phyloP scores from a whole-genome alignment of 345 rosid species.

The Hibiscus tridactylites region DNA sequence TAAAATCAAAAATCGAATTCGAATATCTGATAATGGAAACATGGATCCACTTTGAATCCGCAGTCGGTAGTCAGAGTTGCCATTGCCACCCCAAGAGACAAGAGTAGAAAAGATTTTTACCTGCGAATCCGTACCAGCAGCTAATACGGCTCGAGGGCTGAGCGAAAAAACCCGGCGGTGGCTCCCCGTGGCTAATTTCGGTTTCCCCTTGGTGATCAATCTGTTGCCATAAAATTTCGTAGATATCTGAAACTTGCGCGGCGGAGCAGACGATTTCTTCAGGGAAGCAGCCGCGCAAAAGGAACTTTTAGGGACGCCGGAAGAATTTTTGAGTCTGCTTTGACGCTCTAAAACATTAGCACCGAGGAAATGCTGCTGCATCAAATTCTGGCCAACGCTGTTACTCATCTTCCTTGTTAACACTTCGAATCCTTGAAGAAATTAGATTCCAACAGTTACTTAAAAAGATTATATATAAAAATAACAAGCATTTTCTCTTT shows the following conservation, averaged over 20 bases:
- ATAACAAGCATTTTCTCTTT: not conserved
- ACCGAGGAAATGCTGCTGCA: slow-evolving; percentile 52
- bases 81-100: not conserved
- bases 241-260: slow-evolving; percentile 27
- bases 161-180: slow-evolving; percentile 23
- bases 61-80: no score
- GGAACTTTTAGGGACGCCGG: slow-evolving; percentile 39
- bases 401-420: slow-evolving; percentile 63
- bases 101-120: slow-evolving; percentile 19
- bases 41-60: no score
- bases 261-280: slow-evolving; percentile 19
- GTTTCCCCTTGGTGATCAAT: slow-evolving; percentile 28
- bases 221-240: slow-evolving; percentile 38
- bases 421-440: slow-evolving; percentile 26
- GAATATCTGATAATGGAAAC: no score
- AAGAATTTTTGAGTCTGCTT: slow-evolving; percentile 40
- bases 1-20: no score
- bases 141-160: slow-evolving; percentile 55
- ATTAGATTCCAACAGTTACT: slow-evolving; percentile 16
- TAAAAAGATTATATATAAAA: not conserved
- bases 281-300: slow-evolving; percentile 32
- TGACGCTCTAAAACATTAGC: slow-evolving; percentile 50
- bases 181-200: slow-evolving; percentile 25
- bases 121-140: slow-evolving; percentile 61
- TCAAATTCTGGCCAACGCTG: slow-evolving; percentile 42